Base-by-base conservation (phyloP, 345 rosid species). In the Geranium rotundifolium region DNA sequence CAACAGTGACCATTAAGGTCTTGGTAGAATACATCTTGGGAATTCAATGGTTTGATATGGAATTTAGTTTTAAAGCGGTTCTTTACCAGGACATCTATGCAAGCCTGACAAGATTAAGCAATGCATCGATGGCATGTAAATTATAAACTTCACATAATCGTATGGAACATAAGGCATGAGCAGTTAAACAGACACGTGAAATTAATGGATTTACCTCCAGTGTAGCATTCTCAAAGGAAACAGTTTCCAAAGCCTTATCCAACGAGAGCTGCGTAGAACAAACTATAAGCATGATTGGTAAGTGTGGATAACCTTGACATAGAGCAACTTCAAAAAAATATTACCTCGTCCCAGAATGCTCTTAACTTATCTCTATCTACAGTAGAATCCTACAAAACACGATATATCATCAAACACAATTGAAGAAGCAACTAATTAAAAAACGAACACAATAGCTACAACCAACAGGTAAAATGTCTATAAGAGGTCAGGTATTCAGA, bases 321-420 rank as follows among this genome's bases (percentile, higher is more conserved):
- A 68, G 41, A 72, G 56, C 29, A 50, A 34, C 56, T 15, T n/a
- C 34, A 41, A 64, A 50, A 54, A 23, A 23, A 23, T 23, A 27
- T 64, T 71, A 89, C 99, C 91, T 83, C 83, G 66, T 90, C 87
- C 99, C 97, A 93, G 68, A 90, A 93, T 70, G 79, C 73, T 13
- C 81, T 84, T 64, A 93, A 79, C 3, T 81, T 75, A 72, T 84
- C 80, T 80, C 89, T 88, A 68, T 83, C 84, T 77, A 86, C 86
- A 60, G 75, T 70, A 66, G 88, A 78, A 76, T 82, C 92, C 97
- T 90, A 74, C 69, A 75, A 76, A 50, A 65, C 58, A 58, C 46
- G 61, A 64, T 19, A 68, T 19, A 61, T 59, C 54, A 63, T 34
- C 54, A 19, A 10, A 61, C 64, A 59, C n/a, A 62, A 64, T 18